phyloP scores from a whole-genome alignment of 148 eudicot genomes.

The Fagopyrum homotropicum region DNA sequence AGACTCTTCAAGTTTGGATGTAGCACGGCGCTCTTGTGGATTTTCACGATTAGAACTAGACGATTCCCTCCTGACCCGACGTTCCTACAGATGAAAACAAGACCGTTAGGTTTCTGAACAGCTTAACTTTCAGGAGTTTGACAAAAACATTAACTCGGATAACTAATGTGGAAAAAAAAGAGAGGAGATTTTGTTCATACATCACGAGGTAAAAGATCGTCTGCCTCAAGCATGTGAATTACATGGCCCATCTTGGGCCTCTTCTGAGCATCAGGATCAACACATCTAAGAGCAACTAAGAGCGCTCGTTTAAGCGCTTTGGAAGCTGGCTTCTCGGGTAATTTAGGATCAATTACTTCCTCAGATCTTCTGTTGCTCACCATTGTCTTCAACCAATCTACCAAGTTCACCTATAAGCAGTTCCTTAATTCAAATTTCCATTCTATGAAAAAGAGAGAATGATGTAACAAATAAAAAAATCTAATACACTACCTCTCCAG shows the following conservation, averaged over 20 bases:
- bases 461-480: background rate
- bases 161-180: background rate
- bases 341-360: slow-evolving; percentile 52
- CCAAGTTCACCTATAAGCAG: slow-evolving; percentile 40
- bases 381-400: slow-evolving; percentile 56
- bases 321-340: slow-evolving; percentile 44
- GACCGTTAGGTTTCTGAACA: background rate
- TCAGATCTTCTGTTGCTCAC: slow-evolving; percentile 50
- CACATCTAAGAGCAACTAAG: slow-evolving; percentile 48
- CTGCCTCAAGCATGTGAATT: slow-evolving; percentile 60
- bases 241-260: slow-evolving; percentile 66
- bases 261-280: slow-evolving; percentile 56
- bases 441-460: background rate
- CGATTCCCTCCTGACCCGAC: slow-evolving; percentile 43
- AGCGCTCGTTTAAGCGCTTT: slow-evolving; percentile 45
- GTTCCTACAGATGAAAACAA: slow-evolving; percentile 39
- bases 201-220: slow-evolving; percentile 36
- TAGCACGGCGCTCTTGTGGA: slow-evolving; percentile 27
- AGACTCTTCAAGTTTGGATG: slow-evolving; percentile 28
- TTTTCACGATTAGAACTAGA: slow-evolving; percentile 33
- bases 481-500: slow-evolving; percentile 38
- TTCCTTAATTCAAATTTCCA: background rate
- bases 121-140: background rate
- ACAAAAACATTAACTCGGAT: background rate
- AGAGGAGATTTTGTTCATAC: slow-evolving; percentile 15